Evolutionary conservation across 2,329 filamentous ascomycete species (phyloP), one percentile per base, ranked within the genome.

Genomic region (Colletotrichum lentis): DNA sequence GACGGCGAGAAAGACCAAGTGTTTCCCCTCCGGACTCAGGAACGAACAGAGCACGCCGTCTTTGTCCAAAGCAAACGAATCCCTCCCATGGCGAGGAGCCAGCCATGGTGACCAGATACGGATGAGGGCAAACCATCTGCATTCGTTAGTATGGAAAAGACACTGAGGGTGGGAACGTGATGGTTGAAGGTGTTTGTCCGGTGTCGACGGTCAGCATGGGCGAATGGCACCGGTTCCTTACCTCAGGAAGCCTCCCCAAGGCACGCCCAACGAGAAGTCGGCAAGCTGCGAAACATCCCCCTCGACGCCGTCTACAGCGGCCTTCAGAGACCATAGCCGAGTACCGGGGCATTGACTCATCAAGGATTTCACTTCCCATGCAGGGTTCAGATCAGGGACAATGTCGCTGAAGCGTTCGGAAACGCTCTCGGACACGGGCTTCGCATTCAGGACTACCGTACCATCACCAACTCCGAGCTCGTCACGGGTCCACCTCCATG

Each of bases 51-150:
- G 76, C 2, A 97, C 79, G 1, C 89, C 93, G 73, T 96, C 92
- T 72, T 94, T 92, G 69, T 93, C 90, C 5, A 94, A 81, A 5
- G 81, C 80, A 64, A 97, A 91, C 0, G 80, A 80, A 3, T 81
- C 78, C 70, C 86, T 88, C 14, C 94, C 94, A 76, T 97, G 94
- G 46, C 93, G 84, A n/a, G 95, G 95, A 8, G 91, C 93, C 12
- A 97, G 81, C 95, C 95, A 98, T 1, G 94, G 91, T 41, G 85
- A 86, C 88, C 90, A 96, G 3, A 92, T 82, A 20, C 94, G 88
- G 5, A 96, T 89, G 14, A 97, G 80, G 8, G 92, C 88, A 76
- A 97, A 95, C 88, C 93, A 97, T 72, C 91, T 88, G 58, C 55
- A 6, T 59, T 16, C 59, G 55, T 75, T 50, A 75, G 72, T 59